phyloP scores from a whole-genome alignment of 2,329 filamentous ascomycete genomes.

The Mycosphaerella sp. region DNA sequence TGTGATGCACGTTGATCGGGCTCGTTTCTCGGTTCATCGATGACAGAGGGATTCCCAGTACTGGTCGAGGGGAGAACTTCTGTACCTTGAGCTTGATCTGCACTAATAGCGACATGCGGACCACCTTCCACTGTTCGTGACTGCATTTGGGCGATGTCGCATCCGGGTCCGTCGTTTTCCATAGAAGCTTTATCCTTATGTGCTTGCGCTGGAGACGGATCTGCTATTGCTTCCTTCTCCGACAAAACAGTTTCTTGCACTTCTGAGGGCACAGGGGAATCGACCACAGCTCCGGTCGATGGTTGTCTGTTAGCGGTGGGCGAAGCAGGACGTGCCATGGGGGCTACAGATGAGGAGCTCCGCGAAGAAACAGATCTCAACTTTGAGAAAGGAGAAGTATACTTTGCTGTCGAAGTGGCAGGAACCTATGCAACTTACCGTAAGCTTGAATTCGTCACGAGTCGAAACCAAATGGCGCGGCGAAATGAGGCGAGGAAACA shows the following conservation, averaged over 20 bases:
- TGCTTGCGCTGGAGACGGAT: background rate
- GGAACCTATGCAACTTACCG: conserved; percentile 21
- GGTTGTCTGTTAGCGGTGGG: background rate
- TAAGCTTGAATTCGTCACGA: conserved; percentile 18
- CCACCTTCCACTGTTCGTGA: background rate
- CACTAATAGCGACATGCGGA: background rate
- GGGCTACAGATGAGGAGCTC: background rate
- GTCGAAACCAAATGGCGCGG: background rate
- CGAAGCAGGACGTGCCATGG: background rate
- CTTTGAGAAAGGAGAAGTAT: conserved; percentile 2
- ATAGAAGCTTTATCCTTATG: background rate
- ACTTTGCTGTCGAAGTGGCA: background rate
- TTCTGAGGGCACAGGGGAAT: background rate
- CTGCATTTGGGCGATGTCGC: background rate
- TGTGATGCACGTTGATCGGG: background rate
- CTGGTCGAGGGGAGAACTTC: background rate
- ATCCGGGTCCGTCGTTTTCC: background rate
- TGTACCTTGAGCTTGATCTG: background rate
- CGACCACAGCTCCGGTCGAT: background rate
- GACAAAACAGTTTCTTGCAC: background rate
- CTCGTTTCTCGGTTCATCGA: background rate
- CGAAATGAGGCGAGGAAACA: background rate
- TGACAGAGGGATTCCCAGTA: background rate
- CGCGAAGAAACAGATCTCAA: conserved; percentile 7
- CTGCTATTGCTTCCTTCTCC: background rate